Conservation (phyloP, 2,329 filamentous ascomycete genomes). For the Colletotrichum echinochloae region DNA sequence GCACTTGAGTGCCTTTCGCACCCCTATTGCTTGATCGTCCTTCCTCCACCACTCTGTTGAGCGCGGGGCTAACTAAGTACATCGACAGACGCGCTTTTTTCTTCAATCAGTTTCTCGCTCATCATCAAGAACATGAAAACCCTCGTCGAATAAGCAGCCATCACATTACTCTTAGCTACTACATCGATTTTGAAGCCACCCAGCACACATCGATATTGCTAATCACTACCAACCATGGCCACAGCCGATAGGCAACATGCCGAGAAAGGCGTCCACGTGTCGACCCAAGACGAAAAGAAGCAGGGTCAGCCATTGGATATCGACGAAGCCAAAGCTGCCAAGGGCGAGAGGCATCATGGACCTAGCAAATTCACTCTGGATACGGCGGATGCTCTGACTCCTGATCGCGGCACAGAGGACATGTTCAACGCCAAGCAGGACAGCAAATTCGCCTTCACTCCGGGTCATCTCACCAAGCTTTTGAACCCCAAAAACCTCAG, state of each 20-base stretch:
- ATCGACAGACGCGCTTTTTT: not conserved
- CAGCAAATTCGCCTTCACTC: constrained; percentile 79
- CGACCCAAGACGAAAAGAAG: constrained; percentile 6
- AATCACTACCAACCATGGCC: constrained; percentile 20
- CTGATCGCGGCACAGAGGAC: constrained; percentile 76
- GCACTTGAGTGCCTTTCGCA: not conserved
- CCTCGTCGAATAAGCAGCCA: not conserved
- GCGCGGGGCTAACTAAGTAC: not conserved
- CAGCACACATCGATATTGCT: too few species aligned
- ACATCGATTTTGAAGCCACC: not conserved
- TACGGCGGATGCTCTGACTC: constrained; percentile 49
- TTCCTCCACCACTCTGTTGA: not conserved
- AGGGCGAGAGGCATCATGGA: constrained; percentile 16
- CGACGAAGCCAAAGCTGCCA: constrained; percentile 7
- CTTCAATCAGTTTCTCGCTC: not conserved
- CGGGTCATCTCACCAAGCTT: constrained; percentile 80
- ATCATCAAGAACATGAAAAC: not conserved
- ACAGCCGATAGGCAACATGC: constrained; percentile 17
- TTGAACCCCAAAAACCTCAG: constrained; percentile 82
- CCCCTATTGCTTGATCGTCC: not conserved
- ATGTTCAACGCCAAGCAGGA: constrained; percentile 73
- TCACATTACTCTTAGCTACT: not conserved
- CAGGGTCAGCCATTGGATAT: constrained; percentile 20
- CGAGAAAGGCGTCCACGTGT: constrained; percentile 28
- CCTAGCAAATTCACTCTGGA: constrained; percentile 43